Evolutionary conservation across 345 rosid species (phyloP).

Genomic region (Firmiana major): DNA sequence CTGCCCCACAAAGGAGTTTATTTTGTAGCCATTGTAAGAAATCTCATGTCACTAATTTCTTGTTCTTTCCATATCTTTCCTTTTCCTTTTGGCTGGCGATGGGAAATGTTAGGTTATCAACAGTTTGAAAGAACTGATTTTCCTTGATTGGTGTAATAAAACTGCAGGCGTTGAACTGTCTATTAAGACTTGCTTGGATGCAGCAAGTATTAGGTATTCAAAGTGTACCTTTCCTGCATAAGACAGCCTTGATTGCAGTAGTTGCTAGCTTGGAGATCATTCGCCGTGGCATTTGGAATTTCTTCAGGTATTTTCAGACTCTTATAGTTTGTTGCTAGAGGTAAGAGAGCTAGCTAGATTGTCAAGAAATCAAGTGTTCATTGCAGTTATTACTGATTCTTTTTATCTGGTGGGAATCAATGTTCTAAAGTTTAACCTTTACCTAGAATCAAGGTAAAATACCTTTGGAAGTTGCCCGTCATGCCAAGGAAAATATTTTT

Average conservation of each 20-base stretch:
- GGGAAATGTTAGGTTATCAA: background rate
- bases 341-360: background rate
- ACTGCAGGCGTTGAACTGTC: constrained; percentile 55
- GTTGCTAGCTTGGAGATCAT: constrained; percentile 68
- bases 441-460: background rate
- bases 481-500: background rate
- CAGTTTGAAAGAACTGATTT: background rate
- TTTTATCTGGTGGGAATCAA: background rate
- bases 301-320: constrained; percentile 54
- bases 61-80: background rate
- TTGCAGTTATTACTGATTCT: background rate
- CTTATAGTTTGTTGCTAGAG: background rate
- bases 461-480: background rate
- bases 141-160: background rate
- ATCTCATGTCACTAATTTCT: background rate
- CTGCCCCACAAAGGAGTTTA: constrained; percentile 53
- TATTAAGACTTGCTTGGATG: constrained; percentile 82
- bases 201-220: constrained; percentile 56
- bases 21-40: constrained; percentile 63
- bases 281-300: constrained; percentile 85
- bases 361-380: background rate
- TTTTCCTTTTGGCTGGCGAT: background rate
- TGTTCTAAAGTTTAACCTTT: background rate
- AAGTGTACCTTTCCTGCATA: constrained; percentile 50
- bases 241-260: constrained; percentile 46